A percentile compares a stretch with the other conserved stretches of the same genome.
Conservation (phyloP, 805 yeast genomes). For the Schizosaccharomyces cryophilus region DNA sequence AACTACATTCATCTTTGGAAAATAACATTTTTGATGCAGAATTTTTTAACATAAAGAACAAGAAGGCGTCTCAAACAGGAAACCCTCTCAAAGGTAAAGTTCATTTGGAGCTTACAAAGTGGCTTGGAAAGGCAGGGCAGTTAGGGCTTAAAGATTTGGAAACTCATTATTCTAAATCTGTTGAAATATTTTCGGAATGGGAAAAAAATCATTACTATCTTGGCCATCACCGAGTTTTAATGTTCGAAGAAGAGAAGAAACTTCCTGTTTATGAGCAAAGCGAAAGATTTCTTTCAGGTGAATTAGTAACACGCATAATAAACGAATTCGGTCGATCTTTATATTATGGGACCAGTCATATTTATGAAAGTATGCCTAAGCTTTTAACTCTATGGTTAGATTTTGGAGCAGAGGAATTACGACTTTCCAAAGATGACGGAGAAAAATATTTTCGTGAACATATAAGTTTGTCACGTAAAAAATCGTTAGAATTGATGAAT, state of each 20-base stretch:
- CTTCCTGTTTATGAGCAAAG: conserved; percentile 13
- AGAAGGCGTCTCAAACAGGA: not conserved
- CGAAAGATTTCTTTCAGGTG: conserved; percentile 7
- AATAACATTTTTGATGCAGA: not conserved
- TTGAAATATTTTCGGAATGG: conserved; percentile 31
- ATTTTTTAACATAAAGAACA: not conserved
- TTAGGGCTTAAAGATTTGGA: conserved; percentile 52
- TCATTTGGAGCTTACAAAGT: conserved; percentile 45
- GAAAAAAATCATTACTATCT: conserved; percentile 60
- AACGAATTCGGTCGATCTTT: conserved; percentile 16
- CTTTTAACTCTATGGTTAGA: conserved; percentile 70
- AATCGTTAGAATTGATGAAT: conserved; percentile 1
- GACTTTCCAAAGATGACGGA: conserved; percentile 10
- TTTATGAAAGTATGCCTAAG: conserved; percentile 70
- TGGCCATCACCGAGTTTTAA: conserved; percentile 56
- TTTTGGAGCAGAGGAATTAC: conserved; percentile 15
- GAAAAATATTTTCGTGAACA: not conserved
- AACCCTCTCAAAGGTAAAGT: not conserved
- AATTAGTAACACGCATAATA: not conserved
- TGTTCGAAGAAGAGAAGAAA: conserved; percentile 40
- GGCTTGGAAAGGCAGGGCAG: conserved; percentile 73
- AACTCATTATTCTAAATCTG: conserved; percentile 38
- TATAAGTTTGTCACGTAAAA: not conserved
- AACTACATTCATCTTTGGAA: not conserved
- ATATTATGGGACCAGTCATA: conserved; percentile 34